Evolutionary conservation across 1,284 basidiomycete species (phyloP), one percentile per base, ranked within the genome.

Genomic region (Naganishia sp.): DNA sequence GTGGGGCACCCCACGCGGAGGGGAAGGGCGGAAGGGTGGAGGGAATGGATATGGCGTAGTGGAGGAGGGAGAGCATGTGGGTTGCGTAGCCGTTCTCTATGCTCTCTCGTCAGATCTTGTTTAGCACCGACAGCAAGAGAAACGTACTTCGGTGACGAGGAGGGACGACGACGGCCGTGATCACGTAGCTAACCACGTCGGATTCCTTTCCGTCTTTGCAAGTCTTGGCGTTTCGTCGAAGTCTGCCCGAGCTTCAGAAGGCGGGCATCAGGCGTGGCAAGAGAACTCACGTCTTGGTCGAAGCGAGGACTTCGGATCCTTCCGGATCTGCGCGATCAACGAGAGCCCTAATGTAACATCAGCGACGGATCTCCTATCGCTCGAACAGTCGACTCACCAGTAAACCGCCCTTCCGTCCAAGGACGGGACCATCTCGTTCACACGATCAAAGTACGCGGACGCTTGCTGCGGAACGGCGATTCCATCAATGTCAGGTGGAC

Each of bases 71-170:
- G 39, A 67, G 53, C 11, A 67, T 43, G 36, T 59, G 66, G 10
- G 39, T 55, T 21, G 59, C 66, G 61, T 67, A 67, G 49, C 66
- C 66, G n/a, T 56, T 61, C 36, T 55, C 65, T 66, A 31, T 2
- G 28, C 10, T 1, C 6, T 9, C 15, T 10, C 31, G 25, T 9
- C 25, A 36, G 1, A 21, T 21, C 28, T 5, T 28, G 28, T 28
- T 28, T 1, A 23, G 7, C 15, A 48, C 7, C n/a, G 23, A 6
- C 7, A 43, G 28, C 23, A 16, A 6, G 11, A 10, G n/a, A 21
- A 16, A 50, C 45, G 43, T 49, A 65, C 64, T 48, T 39, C 64
- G 64, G 28, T 65, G 54, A n/a, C 52, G 46, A 16, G 55, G 55
- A 11, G 64, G 31, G 11, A 55, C 57, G 21, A 65, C 55, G n/a